phyloP scores from a whole-genome alignment of 2,329 filamentous ascomycete genomes.

The Thelonectria blattea region DNA sequence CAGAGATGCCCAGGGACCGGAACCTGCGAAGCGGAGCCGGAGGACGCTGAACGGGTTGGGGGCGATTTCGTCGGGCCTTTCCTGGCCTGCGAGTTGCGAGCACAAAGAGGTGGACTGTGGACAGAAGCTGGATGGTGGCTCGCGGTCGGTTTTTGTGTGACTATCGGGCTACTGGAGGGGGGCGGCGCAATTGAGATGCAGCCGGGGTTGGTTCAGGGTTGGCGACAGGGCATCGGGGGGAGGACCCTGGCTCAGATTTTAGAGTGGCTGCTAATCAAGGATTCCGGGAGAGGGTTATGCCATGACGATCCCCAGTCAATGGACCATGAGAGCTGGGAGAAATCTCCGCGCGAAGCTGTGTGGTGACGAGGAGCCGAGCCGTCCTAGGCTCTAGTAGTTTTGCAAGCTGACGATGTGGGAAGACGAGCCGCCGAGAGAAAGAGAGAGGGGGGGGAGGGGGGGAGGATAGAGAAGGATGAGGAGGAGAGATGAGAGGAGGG shows the following conservation, averaged over 20 bases:
- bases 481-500: conserved; percentile 22
- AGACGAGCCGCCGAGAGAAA: neutral
- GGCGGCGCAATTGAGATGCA: conserved; percentile 51
- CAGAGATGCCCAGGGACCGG: conserved; percentile 46
- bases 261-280: conserved; percentile 49
- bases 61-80: conserved; percentile 37
- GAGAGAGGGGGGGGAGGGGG: conserved; percentile 22
- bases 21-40: conserved; percentile 41
- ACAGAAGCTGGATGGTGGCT: conserved; percentile 48
- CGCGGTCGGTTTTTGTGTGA: conserved; percentile 57
- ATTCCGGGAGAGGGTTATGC: conserved; percentile 41
- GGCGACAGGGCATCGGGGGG: conserved; percentile 44
- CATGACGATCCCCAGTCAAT: conserved; percentile 39
- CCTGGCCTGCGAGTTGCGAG: conserved; percentile 38
- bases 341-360: conserved; percentile 44
- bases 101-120: conserved; percentile 39
- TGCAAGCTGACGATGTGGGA: conserved; percentile 33
- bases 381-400: conserved; percentile 33
- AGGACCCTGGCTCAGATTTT: conserved; percentile 45
- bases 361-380: conserved; percentile 29
- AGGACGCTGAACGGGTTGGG: conserved; percentile 26
- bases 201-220: conserved; percentile 50
- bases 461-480: conserved; percentile 18
- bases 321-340: conserved; percentile 40
- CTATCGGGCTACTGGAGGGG: conserved; percentile 46